A percentile compares a stretch with the other conserved stretches of the same genome.
These are phyloP conservation scores for Pachysandra terminalis DNA, from an alignment of 164 flowering plant species.

Conservation along the genomic window DNA sequence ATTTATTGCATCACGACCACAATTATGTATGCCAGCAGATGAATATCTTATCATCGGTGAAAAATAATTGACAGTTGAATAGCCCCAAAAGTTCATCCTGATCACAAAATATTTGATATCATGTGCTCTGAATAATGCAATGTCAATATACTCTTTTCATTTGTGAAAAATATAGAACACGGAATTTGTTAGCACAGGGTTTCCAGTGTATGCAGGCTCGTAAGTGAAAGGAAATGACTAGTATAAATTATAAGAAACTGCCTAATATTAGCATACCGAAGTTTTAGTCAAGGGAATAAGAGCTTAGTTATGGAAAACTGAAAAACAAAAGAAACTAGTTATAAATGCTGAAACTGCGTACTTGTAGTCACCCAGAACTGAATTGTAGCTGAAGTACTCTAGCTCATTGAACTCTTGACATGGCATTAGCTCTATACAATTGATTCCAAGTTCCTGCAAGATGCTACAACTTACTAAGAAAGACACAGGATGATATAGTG, in stretches of 20 bases:
- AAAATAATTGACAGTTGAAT: constrained; percentile 88
- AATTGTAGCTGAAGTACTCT: constrained; percentile 80
- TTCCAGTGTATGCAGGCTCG: too few species aligned
- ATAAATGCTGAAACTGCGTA: constrained; percentile 21
- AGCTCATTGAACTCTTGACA: constrained; percentile 97
- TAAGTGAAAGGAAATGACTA: too few species aligned
- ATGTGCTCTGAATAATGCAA: constrained; percentile 2
- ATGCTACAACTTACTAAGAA: constrained; percentile 13
- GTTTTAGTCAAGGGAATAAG: too few species aligned
- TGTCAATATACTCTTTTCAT: neutral
- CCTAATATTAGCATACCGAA: too few species aligned
- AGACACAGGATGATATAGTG: neutral
- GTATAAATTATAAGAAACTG: too few species aligned
- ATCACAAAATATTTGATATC: constrained; percentile 15
- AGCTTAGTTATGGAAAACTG: too few species aligned
- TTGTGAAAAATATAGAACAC: too few species aligned
- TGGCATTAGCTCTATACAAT: constrained; percentile 97
- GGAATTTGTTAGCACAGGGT: too few species aligned
- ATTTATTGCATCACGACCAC: constrained; percentile 76
- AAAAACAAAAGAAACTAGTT: neutral
- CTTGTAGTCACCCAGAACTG: constrained; percentile 80
- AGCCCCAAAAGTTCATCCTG: constrained; percentile 98
- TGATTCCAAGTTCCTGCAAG: constrained; percentile 87
- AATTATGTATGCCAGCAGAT: constrained; percentile 54
- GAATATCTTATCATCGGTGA: constrained; percentile 96